These are phyloP conservation scores for Filobasidium wieringae DNA, from an alignment of 768 basidiomycete genomes.

Conservation along the genomic window DNA sequence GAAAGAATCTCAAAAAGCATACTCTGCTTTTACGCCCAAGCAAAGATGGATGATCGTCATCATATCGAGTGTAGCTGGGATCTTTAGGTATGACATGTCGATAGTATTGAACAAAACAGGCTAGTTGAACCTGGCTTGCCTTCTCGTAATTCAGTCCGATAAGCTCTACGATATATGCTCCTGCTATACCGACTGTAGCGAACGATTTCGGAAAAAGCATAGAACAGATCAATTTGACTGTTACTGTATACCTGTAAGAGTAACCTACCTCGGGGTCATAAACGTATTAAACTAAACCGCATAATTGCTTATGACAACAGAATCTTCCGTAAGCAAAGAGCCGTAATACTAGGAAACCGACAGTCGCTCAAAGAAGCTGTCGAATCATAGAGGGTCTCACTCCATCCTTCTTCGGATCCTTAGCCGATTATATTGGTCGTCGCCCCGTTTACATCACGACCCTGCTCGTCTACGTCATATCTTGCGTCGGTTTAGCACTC, in stretches of 20 bases:
- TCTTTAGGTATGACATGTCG: conserved; percentile 16
- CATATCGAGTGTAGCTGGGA: conserved; percentile 23
- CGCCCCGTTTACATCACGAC: conserved; percentile 45
- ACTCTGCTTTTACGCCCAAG: conserved; percentile 6
- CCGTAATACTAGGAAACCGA: background rate
- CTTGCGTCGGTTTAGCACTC: conserved; percentile 55
- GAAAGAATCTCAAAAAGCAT: conserved; percentile 5
- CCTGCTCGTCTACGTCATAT: conserved; percentile 51
- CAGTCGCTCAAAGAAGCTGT: background rate
- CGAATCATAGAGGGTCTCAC: conserved; percentile 37
- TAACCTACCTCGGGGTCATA: no score
- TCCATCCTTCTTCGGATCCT: conserved; percentile 54
- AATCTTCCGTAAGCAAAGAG: background rate
- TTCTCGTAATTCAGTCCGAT: conserved; percentile 41
- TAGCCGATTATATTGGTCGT: conserved; percentile 43
- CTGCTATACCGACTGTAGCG: conserved; percentile 60
- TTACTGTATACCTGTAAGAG: conserved; percentile 56
- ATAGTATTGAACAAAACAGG: background rate
- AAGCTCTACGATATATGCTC: conserved; percentile 66
- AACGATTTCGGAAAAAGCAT: conserved; percentile 53
- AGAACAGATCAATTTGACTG: conserved; percentile 66
- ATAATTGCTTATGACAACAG: no score
- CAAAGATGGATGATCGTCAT: conserved; percentile 19
- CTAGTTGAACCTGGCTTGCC: background rate
- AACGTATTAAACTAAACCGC: no score